These are phyloP conservation scores for Cupressus sempervirens DNA, from an alignment of 75 land plant genomes.

Conservation along the genomic window DNA sequence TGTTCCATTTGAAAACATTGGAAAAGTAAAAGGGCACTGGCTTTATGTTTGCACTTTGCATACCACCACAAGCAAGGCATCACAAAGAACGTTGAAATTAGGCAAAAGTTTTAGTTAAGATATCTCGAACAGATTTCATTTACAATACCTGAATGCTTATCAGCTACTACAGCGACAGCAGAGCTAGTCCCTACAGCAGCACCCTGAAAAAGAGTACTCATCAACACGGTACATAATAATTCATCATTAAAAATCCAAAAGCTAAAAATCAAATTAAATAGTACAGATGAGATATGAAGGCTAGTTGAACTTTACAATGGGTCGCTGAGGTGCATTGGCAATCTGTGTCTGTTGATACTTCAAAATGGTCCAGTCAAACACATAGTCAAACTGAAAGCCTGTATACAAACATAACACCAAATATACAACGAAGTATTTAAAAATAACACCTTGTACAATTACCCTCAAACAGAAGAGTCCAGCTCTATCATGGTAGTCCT, in stretches of 20 bases:
- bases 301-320: conserved; percentile 36
- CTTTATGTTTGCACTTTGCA: not conserved
- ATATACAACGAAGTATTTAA: not conserved
- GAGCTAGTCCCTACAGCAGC: conserved; percentile 50
- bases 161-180: conserved; percentile 37
- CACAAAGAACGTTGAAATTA: not conserved
- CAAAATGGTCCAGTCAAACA: conserved; percentile 97
- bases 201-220: conserved; percentile 25
- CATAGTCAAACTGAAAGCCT: conserved; percentile 99
- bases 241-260: not conserved
- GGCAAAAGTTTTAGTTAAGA: not conserved
- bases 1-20: not conserved
- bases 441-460: not conserved
- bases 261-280: not conserved
- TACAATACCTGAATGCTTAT: conserved; percentile 34
- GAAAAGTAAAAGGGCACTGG: not conserved
- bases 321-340: conserved; percentile 59
- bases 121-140: not conserved
- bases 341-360: conserved; percentile 98
- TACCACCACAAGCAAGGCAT: not conserved
- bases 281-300: not conserved
- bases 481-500: not conserved
- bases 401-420: conserved; percentile 5
- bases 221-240: not conserved
- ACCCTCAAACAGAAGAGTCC: not conserved